Evolutionary conservation across 768 basidiomycete species (phyloP), one percentile per base, ranked within the genome.

Genomic region (Amanita pseudoporphyria): DNA sequence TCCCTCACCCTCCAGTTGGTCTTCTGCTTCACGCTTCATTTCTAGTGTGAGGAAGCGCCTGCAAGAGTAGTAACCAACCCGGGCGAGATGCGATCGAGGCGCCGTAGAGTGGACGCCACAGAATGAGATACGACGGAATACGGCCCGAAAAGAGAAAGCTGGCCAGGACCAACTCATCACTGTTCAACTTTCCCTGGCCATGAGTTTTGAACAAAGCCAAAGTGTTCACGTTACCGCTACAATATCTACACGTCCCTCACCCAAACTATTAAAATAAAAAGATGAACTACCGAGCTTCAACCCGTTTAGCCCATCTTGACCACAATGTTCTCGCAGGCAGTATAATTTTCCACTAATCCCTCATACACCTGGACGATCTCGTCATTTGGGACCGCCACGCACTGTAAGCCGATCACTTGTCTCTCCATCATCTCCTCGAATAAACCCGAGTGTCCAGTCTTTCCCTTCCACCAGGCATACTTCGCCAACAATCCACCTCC

Each of bases 401-500:
- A 76, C 54, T 68, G 72, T 61, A 82, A 69, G 35, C 74, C 71
- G 45, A 69, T 71, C n/a, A 70, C 67, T 48, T 76, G 70, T 3
- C 69, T 72, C 32, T 66, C 67, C 12, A 64, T 74, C 80, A 84
- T 81, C 55, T 83, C 78, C 61, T 84, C 84, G 52, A 83, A 82
- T 12, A 75, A 69, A 14, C 77, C 76, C 10, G 62, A 46, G 3
- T 65, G 66, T 1, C 64, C 69, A 52, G 70, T 66, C 43, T 58
- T 56, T n/a, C 58, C 61, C 38, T 69, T 73, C 82, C 82, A 85
- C 79, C 79, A 84, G 2, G 81, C 76, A 60, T 74, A 87, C 58
- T 78, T 80, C 5, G 84, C 86, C 47, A 87, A 67, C 24, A 84
- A 62, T 5, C 81, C 84, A 30, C 84, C 85, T 35, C 86, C 86